Conservation (phyloP, 768 basidiomycete species). For the Pleurotus salmoneostramineus region DNA sequence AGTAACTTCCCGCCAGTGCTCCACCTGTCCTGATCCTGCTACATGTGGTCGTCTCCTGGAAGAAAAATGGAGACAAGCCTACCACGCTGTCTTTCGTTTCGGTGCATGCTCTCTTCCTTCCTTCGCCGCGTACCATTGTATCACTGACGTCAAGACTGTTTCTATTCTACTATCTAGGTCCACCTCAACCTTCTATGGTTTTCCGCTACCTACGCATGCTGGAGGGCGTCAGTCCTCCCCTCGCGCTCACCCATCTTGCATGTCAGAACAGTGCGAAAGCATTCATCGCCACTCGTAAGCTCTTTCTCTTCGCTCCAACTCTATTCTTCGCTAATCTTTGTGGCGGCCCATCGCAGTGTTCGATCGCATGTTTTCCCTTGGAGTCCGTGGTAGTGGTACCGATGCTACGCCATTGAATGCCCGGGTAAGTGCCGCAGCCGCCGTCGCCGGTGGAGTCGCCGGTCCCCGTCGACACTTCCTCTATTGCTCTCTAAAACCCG, state of each 20-base stretch:
- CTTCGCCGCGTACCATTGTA: background rate
- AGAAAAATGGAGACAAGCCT: slow-evolving; percentile 92
- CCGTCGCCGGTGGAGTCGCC: slow-evolving; percentile 55
- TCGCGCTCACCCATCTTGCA: slow-evolving; percentile 79
- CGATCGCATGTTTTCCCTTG: slow-evolving; percentile 86
- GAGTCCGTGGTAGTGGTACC: slow-evolving; percentile 72
- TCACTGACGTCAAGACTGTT: background rate
- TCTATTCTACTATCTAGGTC: slow-evolving; percentile 38
- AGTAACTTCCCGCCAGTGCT: slow-evolving; percentile 45
- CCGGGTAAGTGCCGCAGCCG: slow-evolving; percentile 55
- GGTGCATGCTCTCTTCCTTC: slow-evolving; percentile 36
- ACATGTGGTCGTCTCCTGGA: slow-evolving; percentile 82
- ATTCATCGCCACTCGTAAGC: slow-evolving; percentile 80
- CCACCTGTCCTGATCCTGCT: slow-evolving; percentile 77
- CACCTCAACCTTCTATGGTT: slow-evolving; percentile 89
- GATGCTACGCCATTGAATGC: slow-evolving; percentile 58
- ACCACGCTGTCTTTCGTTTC: slow-evolving; percentile 82
- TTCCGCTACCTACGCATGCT: slow-evolving; percentile 88
- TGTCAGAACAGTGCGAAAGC: slow-evolving; percentile 90
- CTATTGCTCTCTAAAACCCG: slow-evolving; percentile 72
- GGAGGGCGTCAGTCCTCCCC: slow-evolving; percentile 86
- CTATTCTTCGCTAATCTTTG: slow-evolving; percentile 3
- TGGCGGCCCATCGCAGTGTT: slow-evolving; percentile 49
- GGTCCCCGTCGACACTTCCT: slow-evolving; percentile 84
- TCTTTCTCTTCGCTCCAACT: background rate